Conservation (phyloP, 192 early-diverging fungal species). For the Umbelopsis sp. region DNA sequence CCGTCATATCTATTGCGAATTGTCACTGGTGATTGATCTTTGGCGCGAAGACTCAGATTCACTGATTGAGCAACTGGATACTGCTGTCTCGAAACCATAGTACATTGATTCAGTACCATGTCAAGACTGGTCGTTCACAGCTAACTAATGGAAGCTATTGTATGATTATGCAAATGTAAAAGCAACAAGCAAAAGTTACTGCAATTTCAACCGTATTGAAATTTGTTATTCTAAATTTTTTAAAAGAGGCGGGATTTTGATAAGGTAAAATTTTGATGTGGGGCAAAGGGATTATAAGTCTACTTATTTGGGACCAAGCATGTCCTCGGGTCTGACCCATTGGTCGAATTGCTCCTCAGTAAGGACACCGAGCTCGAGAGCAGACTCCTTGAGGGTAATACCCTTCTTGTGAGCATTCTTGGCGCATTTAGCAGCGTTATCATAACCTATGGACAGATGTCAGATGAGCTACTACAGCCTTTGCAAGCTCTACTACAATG, state of each 20-base stretch:
- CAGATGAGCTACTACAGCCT: neutral
- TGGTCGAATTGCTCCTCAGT: conserved; percentile 92
- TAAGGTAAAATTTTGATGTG: neutral
- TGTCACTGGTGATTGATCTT: neutral
- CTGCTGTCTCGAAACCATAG: neutral
- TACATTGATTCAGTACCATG: neutral
- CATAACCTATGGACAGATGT: conserved; percentile 48
- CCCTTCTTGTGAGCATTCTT: conserved; percentile 83
- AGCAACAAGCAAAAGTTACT: too few species aligned
- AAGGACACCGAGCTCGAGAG: conserved; percentile 82
- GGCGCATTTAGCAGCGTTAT: conserved; percentile 91
- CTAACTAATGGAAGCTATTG: too few species aligned
- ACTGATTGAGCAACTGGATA: neutral
- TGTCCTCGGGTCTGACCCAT: conserved; percentile 93
- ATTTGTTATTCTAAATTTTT: too few species aligned
- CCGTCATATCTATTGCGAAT: neutral
- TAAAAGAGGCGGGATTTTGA: neutral
- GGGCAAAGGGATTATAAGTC: too few species aligned
- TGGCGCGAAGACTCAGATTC: neutral
- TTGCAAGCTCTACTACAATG: neutral
- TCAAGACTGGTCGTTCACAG: too few species aligned
- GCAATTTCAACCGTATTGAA: too few species aligned
- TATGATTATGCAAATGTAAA: too few species aligned
- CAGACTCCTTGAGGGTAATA: conserved; percentile 89
- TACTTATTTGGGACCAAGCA: conserved; percentile 62